Percentiles rank a stretch among this genome's conserved stretches.
These are phyloP conservation scores for Tolypocladium ovalisporum DNA, from an alignment of 2,329 filamentous ascomycete genomes.

Conservation along the genomic window DNA sequence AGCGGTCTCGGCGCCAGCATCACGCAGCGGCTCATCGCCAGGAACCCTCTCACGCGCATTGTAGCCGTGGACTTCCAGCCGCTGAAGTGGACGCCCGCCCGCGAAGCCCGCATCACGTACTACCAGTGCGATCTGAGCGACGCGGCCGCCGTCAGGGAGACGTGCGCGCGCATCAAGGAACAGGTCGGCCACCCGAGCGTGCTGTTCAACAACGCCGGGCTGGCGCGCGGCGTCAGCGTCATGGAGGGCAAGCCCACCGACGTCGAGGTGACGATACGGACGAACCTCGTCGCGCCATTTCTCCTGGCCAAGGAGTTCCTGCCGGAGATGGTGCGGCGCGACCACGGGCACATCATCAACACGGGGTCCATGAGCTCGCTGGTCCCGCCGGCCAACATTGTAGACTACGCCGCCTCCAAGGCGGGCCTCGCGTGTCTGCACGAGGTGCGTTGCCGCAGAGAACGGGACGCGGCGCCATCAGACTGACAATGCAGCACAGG, in stretches of 20 bases:
- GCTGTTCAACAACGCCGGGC: not conserved
- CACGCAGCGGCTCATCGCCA: not conserved
- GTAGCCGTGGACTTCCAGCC: not conserved
- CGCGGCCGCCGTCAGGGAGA: not conserved
- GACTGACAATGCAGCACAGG: not conserved
- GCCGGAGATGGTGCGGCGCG: constrained; percentile 41
- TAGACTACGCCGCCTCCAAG: constrained; percentile 51
- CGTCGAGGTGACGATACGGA: constrained; percentile 8
- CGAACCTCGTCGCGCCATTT: constrained; percentile 50
- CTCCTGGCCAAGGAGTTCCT: constrained; percentile 47
- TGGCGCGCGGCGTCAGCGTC: constrained; percentile 8
- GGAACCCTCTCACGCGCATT: not conserved
- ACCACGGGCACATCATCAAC: constrained; percentile 56
- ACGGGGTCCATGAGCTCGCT: constrained; percentile 48
- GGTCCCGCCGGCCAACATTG: constrained; percentile 40
- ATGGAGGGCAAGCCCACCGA: constrained; percentile 9
- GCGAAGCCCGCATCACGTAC: not conserved
- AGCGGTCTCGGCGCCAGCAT: not conserved
- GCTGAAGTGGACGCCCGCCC: not conserved
- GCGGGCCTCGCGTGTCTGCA: constrained; percentile 9
- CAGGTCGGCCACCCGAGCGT: not conserved
- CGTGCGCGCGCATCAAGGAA: not conserved
- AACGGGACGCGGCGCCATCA: not conserved
- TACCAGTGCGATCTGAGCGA: not conserved
- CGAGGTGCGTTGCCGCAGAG: not conserved